phyloP scores from a whole-genome alignment of 495 filamentous ascomycete genomes.

The Penicillium bovifimosum region DNA sequence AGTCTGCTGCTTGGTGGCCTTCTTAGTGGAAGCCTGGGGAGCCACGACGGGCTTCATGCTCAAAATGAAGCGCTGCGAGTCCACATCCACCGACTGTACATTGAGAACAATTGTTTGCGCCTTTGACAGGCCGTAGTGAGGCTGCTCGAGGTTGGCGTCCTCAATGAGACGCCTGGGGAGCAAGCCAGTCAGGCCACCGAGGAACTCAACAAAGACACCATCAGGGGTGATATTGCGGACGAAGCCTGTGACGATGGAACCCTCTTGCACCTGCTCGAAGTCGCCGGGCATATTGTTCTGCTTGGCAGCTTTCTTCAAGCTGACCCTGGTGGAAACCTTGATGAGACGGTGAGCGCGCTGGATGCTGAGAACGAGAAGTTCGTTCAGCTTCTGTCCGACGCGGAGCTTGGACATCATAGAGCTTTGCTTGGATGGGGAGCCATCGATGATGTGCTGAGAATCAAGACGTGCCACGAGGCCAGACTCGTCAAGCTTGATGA shows the following conservation, averaged over 20 bases:
- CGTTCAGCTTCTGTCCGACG: constrained; percentile 71
- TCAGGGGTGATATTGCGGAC: constrained; percentile 74
- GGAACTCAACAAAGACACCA: constrained; percentile 77
- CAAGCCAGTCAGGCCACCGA: constrained; percentile 68
- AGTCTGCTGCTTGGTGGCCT: constrained; percentile 23
- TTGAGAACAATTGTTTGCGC: constrained; percentile 65
- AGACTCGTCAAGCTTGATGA: constrained; percentile 65
- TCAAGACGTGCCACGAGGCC: constrained; percentile 70
- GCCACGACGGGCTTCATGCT: constrained; percentile 48
- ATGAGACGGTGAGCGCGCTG: constrained; percentile 66
- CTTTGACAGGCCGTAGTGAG: constrained; percentile 69
- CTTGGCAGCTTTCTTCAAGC: constrained; percentile 68
- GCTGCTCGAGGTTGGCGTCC: constrained; percentile 56
- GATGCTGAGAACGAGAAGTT: constrained; percentile 81
- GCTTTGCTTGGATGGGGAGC: constrained; percentile 64
- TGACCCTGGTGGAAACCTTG: constrained; percentile 71
- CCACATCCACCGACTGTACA: constrained; percentile 62
- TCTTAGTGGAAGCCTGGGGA: constrained; percentile 29
- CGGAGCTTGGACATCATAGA: constrained; percentile 71
- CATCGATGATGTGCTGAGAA: constrained; percentile 76
- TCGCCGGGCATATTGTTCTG: constrained; percentile 55
- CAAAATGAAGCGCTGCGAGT: constrained; percentile 54
- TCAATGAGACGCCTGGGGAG: constrained; percentile 70
- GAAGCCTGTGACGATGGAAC: constrained; percentile 69
- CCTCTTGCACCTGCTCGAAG: constrained; percentile 66